Base-by-base conservation (phyloP, 768 basidiomycete species). In the Collybiopsis luxurians region DNA sequence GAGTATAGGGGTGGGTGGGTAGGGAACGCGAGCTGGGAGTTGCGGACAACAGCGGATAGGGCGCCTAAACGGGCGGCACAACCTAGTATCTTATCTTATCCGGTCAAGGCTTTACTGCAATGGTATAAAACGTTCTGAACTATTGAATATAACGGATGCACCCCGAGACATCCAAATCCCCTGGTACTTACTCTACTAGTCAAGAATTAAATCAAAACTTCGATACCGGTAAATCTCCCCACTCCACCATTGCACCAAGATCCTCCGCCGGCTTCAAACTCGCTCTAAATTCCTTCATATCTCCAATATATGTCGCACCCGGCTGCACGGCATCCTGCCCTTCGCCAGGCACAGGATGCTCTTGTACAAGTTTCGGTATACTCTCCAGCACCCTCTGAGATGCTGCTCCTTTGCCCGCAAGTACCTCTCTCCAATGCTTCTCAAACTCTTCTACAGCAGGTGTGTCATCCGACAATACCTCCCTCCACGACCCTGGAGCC, bases 211-310 rank as follows among this genome's bases (percentile, higher is more conserved):
- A 34, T 34, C 31, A 34, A 34, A 34, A 77, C 60, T 77, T 85
- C 1, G 87, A 67, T 5, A 71, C 67, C 19, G 87, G 88, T 52
- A 89, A 73, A 71, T 92, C 90, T 28, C 81, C 82, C 88, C 89
- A 92, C 50, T 83, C 72, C 1, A 85, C 86, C 60, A 94, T 73
- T 2, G 92, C 85, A 39, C 76, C 77, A 19, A 89, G 82, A 59
- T 79, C 78, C 26, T 77, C 75, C 3, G 87, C 81, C 17, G 77
- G 69, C 40, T 68, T 65, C 49, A 95, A 70, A 7, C 75, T 68
- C 27, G 78, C 76, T 70, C 83, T 91, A 78, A 94, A 94, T 23
- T 68, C 71, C 56, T 80, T 74, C 26, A 84, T 65, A 64, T 93
- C 87, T 57, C 86, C 69, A 54, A 96, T 82, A 61, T 79, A 81